Evolutionary conservation across 768 basidiomycete species (phyloP).

Genomic region (Leccinum subgranulosum): DNA sequence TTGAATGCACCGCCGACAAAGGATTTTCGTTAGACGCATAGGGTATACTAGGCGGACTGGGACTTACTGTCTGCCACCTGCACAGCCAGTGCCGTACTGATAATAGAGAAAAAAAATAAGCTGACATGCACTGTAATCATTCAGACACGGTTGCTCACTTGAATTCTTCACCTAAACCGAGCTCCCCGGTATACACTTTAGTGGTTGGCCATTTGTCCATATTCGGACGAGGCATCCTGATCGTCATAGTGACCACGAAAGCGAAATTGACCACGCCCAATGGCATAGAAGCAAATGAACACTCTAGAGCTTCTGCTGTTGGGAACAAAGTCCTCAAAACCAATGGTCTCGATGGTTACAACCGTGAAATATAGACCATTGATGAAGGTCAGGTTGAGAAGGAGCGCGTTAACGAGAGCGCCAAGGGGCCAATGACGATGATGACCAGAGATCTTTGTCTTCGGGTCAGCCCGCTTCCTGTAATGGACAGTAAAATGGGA

Average conservation of each 20-base stretch:
- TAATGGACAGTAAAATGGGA: background rate
- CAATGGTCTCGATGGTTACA: conserved; percentile 68
- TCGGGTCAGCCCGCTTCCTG: conserved; percentile 76
- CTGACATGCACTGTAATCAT: too few relatives aligned
- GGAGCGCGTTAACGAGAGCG: conserved; percentile 52
- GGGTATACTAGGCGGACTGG: too few relatives aligned
- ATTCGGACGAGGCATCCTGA: background rate
- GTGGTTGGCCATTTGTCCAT: background rate
- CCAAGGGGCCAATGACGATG: conserved; percentile 72
- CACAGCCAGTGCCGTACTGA: too few relatives aligned
- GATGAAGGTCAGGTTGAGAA: conserved; percentile 58
- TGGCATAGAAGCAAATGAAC: conserved; percentile 57
- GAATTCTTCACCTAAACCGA: too few relatives aligned
- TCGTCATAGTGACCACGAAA: conserved; percentile 24
- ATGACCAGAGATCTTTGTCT: conserved; percentile 81
- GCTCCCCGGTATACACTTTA: too few relatives aligned
- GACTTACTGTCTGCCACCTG: too few relatives aligned
- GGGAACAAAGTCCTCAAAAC: conserved; percentile 57
- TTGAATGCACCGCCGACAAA: too few relatives aligned
- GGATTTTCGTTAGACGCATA: too few relatives aligned
- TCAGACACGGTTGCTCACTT: too few relatives aligned
- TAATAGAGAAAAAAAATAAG: too few relatives aligned
- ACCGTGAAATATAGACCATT: conserved; percentile 78
- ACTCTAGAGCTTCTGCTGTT: conserved; percentile 44
- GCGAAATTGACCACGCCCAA: conserved; percentile 60